Evolutionary conservation across 2,329 filamentous ascomycete species (phyloP), one percentile per base, ranked within the genome.

Genomic region (Pezicula rhizophila): DNA sequence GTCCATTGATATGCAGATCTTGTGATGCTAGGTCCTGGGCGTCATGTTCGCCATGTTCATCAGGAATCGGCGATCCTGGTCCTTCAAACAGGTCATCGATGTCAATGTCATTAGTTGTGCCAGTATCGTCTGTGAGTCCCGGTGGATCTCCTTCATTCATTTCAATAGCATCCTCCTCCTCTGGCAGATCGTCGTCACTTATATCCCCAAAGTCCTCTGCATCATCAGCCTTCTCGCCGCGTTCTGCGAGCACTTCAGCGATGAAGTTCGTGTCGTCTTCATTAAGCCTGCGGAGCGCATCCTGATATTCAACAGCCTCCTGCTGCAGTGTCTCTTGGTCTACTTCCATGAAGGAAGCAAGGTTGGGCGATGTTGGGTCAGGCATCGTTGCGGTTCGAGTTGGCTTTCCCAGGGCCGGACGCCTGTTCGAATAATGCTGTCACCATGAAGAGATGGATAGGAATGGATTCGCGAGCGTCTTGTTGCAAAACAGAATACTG

Each of bases 121-220:
- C 78, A 40, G 76, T 76, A 58, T 84, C 80, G 53, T 84, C 80
- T 2, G 75, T 61, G n/a, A 66, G 52, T 23, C 56, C 62, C 25
- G 60, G 60, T 20, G 58, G 45, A 50, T 64, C 59, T 11, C 43
- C 55, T 25, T 52, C 53, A 38, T 49, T 52, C 8, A 46, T 47
- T 4, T 54, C 53, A 15, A 55, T 55, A 8, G 59, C 54, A 48
- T 83, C 78, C 52, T 88, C 84, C 54, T 93, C 89, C 6, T 93
- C 89, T 10, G 89, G 86, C 7, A 96, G 76, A 54, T 96, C 91
- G 63, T 95, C 90, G 64, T 97, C 92, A 56, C 86, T 86, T 53
- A 97, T 91, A 62, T 96, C 89, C 64, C 88, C 89, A 60, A 78
- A 99, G 64, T 99, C 93, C 53, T 93, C 72, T 37, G 93, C 93